phyloP scores from a whole-genome alignment of 2,329 filamentous ascomycete genomes.

The Pestalotiopsis sp. region DNA sequence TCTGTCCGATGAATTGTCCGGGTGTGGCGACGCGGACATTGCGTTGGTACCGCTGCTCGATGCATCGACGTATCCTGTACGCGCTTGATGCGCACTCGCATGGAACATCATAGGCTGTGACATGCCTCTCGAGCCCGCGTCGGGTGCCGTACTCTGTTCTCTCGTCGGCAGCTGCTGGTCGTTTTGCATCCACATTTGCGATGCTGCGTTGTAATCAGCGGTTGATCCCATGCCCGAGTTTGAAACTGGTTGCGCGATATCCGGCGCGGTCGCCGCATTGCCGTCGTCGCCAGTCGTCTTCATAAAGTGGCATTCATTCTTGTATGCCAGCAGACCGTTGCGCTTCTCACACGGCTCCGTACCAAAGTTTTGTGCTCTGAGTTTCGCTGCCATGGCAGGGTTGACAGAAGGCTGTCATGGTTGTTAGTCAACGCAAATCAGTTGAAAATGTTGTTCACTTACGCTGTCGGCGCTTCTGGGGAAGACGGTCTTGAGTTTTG shows the following conservation, averaged over 20 bases:
- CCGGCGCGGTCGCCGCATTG: slow-evolving; percentile 40
- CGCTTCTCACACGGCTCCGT: slow-evolving; percentile 12
- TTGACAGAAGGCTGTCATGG: slow-evolving; percentile 12
- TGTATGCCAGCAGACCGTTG: slow-evolving; percentile 45
- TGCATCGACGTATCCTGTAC: slow-evolving; percentile 41
- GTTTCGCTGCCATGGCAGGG: slow-evolving; percentile 17
- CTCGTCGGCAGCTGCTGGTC: slow-evolving; percentile 40
- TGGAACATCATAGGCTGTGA: slow-evolving; percentile 19
- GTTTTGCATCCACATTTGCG: slow-evolving; percentile 37
- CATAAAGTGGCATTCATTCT: slow-evolving; percentile 47
- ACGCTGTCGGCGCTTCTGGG: slow-evolving; percentile 56
- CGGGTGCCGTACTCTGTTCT: slow-evolving; percentile 24
- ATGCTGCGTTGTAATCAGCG: slow-evolving; percentile 15
- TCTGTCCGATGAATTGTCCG: slow-evolving; percentile 51
- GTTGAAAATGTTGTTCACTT: slow-evolving; percentile 30
- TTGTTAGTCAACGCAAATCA: neutral
- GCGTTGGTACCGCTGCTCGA: slow-evolving; percentile 49
- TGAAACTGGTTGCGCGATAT: slow-evolving; percentile 38
- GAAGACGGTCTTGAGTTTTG: slow-evolving; percentile 57
- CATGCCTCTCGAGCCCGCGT: slow-evolving; percentile 14
- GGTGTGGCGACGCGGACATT: slow-evolving; percentile 50
- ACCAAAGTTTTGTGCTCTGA: slow-evolving; percentile 12
- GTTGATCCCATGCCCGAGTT: slow-evolving; percentile 10
- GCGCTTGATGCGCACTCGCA: neutral
- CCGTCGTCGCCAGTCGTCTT: slow-evolving; percentile 42